phyloP scores from a whole-genome alignment of 495 filamentous ascomycete species.

The Aspergillus sclerotiicarbonarius region DNA sequence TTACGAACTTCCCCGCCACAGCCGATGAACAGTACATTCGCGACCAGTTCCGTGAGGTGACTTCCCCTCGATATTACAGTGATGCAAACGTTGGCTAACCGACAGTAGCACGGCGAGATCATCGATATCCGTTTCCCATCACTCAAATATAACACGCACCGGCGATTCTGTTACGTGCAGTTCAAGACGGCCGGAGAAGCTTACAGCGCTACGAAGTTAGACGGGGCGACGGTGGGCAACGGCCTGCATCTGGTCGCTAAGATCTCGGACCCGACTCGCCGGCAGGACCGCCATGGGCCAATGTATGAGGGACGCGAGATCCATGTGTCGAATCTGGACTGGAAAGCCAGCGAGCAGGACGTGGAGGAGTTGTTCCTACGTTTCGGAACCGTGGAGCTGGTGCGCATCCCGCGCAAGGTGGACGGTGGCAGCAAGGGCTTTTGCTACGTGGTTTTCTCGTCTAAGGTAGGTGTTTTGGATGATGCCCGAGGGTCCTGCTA shows the following conservation, averaged over 20 bases:
- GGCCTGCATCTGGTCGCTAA: constrained; percentile 68
- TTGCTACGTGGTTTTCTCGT: constrained; percentile 73
- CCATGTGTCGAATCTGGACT: constrained; percentile 74
- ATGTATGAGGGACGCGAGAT: constrained; percentile 82
- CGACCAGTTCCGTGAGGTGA: constrained; percentile 64
- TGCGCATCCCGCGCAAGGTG: constrained; percentile 63
- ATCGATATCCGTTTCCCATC: constrained; percentile 86
- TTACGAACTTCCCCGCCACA: constrained; percentile 85
- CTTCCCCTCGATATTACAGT: constrained; percentile 16
- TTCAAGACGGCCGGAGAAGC: constrained; percentile 67
- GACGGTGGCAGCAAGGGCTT: constrained; percentile 68
- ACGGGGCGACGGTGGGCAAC: constrained; percentile 65
- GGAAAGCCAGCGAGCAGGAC: constrained; percentile 62
- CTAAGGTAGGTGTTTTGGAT: constrained; percentile 48
- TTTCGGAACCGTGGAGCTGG: constrained; percentile 70
- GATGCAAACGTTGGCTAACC: constrained; percentile 22
- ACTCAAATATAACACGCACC: constrained; percentile 80
- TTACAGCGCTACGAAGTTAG: constrained; percentile 62
- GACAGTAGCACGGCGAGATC: constrained; percentile 67
- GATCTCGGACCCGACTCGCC: constrained; percentile 77
- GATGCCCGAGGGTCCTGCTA: constrained; percentile 8
- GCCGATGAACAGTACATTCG: constrained; percentile 81
- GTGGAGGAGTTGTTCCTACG: constrained; percentile 66
- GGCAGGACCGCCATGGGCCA: constrained; percentile 78
- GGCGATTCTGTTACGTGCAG: constrained; percentile 92